Base-by-base conservation (phyloP, 2,329 filamentous ascomycete genomes). In the Fusarium transvaalense region DNA sequence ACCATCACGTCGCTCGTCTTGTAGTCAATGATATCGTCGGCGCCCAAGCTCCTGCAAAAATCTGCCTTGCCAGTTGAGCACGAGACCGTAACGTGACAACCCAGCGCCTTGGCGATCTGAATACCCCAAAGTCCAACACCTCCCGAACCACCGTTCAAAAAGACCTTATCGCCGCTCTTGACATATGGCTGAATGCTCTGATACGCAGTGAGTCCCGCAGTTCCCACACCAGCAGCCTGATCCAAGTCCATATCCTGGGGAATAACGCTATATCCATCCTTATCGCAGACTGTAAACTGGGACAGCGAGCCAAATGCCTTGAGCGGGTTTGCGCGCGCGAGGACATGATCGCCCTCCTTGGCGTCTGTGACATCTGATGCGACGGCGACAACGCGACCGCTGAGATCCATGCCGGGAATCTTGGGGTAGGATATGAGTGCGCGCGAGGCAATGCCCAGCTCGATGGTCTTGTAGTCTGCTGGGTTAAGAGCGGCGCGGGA, bases 21-120 rank as follows among this genome's bases (percentile, higher is more conserved):
- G 75, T 91, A 91, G 73, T 91, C 87, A 52, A 91, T 82, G 38
- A 90, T 84, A 51, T 88, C 85, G 68, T 92, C 89, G 6, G 89
- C 90, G 3, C 90, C 90, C 2, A 91, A 74, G 7, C 79, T 78
- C 62, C 82, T 82, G 74, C 87, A 88, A 2, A 91, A 76, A 21
- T 86, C 81, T 0, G 84, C 78, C 72, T 92, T 92, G 5, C 76
- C 75, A 1, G 83, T 84, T 17, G 89, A 91, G 72, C 89, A 91
- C 2, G 85, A 84, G 0, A 83, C 82, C 0, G 86, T 88, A 17
- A 92, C 89, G 56, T 85, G 81, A 56, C 86, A 89, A 1, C 88
- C 89, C 6, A 88, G 69, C 0, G 81, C 78, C 72, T 91, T 91
- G 10, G 88, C 89, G 25, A 91, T 83, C 73, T 92, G 90, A 46